A percentile compares a stretch with the other conserved stretches of the same genome.
phyloP scores from a whole-genome alignment of 257 asterid species.

The Capsicum pubescens region DNA sequence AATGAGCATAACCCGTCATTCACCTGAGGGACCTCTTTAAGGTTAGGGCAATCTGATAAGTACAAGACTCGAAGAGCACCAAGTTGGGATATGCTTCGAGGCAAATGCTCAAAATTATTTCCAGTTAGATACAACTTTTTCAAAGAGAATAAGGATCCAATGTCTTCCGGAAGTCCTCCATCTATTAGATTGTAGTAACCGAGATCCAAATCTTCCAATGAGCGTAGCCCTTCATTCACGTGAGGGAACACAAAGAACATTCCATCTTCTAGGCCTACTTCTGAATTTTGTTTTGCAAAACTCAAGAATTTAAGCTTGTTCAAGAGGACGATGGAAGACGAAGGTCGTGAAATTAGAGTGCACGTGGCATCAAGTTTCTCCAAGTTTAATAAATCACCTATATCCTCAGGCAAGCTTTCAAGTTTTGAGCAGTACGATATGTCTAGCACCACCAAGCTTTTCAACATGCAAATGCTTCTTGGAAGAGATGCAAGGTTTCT shows the following conservation, averaged over 20 bases:
- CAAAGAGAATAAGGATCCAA: neutral
- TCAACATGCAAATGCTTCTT: neutral
- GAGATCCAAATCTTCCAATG: neutral
- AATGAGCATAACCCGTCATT: neutral
- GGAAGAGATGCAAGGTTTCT: neutral
- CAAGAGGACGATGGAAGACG: neutral
- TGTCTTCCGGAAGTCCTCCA: neutral
- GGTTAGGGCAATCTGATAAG: neutral
- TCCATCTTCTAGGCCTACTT: neutral
- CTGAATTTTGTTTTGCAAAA: neutral
- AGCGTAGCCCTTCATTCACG: neutral
- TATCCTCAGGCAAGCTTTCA: neutral
- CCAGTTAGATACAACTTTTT: neutral
- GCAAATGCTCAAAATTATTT: neutral
- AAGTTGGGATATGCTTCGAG: slow-evolving; percentile 2
- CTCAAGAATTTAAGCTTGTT: neutral
- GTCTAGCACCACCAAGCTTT: neutral
- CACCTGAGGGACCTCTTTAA: slow-evolving; percentile 8
- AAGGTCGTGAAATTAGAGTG: neutral
- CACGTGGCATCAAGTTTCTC: neutral
- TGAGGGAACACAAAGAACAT: neutral
- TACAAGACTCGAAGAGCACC: neutral
- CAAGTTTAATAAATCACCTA: neutral
- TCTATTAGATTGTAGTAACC: slow-evolving; percentile 8
- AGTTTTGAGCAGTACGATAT: neutral